Base-by-base conservation (phyloP, 192 early-diverging fungal species). In the Lobosporangium transversale region DNA sequence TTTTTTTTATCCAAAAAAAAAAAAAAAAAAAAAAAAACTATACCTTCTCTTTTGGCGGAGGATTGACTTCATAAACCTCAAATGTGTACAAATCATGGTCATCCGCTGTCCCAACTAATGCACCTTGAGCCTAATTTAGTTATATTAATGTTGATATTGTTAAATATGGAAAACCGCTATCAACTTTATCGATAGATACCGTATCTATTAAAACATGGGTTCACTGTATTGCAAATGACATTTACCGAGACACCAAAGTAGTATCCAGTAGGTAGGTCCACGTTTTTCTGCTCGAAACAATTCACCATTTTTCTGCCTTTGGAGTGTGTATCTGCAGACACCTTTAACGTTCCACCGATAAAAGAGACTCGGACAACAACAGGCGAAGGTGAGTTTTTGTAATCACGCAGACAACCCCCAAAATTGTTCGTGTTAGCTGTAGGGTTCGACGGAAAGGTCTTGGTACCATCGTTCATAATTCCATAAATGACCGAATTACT, bases 71-170 rank as follows among this genome's bases (percentile, higher is more conserved):
- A 30, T 85, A 91, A 0, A 85, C 79, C 52, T 93, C 90, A 53
- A 93, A 86, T 1, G 86, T 79, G 18, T 83, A 60, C 23, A 94
- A 49, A 78, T 94, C 92, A 53, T 94, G 93, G 70, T 94, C 93
- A 80, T 94, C 93, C 75, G 79, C 57, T 30, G 43, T 80, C 11
- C 64, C 55, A 51, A 63, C 61, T 27, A 75, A 64, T 5, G 81
- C 65, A 49, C 80, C 78, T 62, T 79, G 59, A 37, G 73, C 35
- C 62, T 74, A 54, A 24, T 20, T 31, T 30, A 29, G 59, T 31
- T 18, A 44, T 31, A 57, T 37, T 21, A 17, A 23, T 3, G 35
- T 36, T n/a, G 29, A 37, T 20, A 37, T 42, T 1, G 32, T 45
- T 17, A 27, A n/a, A n/a, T n/a, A n/a, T n/a, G n/a, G n/a, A n/a